Evolutionary conservation across 305 asterid species (phyloP), one percentile per base, ranked within the genome.

Genomic region (Plantago rigida): DNA sequence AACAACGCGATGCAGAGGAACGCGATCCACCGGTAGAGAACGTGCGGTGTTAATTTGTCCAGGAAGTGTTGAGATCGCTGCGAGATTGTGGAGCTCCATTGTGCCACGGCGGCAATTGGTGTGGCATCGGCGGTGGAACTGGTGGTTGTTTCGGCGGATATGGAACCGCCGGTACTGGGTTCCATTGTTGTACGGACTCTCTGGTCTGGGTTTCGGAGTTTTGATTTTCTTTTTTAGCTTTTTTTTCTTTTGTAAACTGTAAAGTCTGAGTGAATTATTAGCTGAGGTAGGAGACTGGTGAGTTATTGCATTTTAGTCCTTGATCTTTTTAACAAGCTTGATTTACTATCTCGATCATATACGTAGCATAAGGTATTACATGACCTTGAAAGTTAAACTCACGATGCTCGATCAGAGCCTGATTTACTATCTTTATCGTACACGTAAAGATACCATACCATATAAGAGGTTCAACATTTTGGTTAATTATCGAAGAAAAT

Each of bases 21-120:
- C 11, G 70, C 83, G 76, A 76, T 75, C 89, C 89, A 84, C 41
- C 87, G 85, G 78, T 80, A 70, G 46, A 78, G 66, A 28, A 76
- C 44, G 75, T 19, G 63, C 9, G 86, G 87, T 10, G 84, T 81
- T 31, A 81, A 71, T 74, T 81, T 79, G 73, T 84, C 92, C 28
- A 84, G 26, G 13, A 78, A 67, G 74, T 74, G 81, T 68, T 79
- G 84, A 76, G 57, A 80, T 4, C 79, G 77, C 55, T 64, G 82
- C 50, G 82, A 75, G 28, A 74, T 56, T 13, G 73, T 45, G 58
- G 65, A 45, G 41, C 48, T 75, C 77, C 69, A 71, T 49, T 47
- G 66, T 3, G 74, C 65, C 48, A 68, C 13, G 46, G 66, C 46
- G 31, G 58, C 51, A 63, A 61, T 28, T n/a, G 67, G 46, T 36